Percentiles rank a stretch among this genome's conserved stretches.
phyloP scores from a whole-genome alignment of 78 protist species.

The Dictyostelium capitatum region DNA sequence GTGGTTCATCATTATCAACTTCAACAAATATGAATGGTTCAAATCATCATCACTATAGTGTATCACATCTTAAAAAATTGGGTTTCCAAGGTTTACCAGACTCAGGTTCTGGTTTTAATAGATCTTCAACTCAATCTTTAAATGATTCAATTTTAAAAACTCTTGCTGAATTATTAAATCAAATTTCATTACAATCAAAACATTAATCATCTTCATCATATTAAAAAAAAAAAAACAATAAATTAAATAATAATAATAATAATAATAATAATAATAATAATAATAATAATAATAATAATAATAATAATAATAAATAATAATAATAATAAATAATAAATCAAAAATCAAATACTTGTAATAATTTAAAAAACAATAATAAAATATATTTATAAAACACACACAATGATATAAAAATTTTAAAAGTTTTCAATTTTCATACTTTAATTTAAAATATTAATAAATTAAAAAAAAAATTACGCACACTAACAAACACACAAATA shows the following conservation, averaged over 20 bases:
- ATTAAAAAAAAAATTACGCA: too few species aligned
- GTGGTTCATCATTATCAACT: not conserved
- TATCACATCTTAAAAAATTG: slow-evolving; percentile 41
- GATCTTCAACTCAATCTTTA: slow-evolving; percentile 14
- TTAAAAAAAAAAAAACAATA: not conserved
- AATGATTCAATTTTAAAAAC: slow-evolving; percentile 63
- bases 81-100: slow-evolving; percentile 76
- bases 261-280: not conserved
- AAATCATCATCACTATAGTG: not conserved
- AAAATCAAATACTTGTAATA: too few species aligned
- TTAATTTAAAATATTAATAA: too few species aligned
- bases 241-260: not conserved
- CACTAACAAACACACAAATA: too few species aligned
- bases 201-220: too few species aligned
- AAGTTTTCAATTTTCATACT: too few species aligned
- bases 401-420: too few species aligned
- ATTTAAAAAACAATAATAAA: too few species aligned
- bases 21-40: not conserved
- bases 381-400: too few species aligned
- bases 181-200: slow-evolving; percentile 10
- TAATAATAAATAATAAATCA: too few species aligned
- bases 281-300: not conserved
- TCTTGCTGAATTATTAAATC: slow-evolving; percentile 23
- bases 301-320: too few species aligned
- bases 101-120: slow-evolving; percentile 69